Percentiles rank a stretch among this genome's conserved stretches.
Evolutionary conservation across 495 filamentous ascomycete species (phyloP).

Genomic region (Chaetomium tenue): DNA sequence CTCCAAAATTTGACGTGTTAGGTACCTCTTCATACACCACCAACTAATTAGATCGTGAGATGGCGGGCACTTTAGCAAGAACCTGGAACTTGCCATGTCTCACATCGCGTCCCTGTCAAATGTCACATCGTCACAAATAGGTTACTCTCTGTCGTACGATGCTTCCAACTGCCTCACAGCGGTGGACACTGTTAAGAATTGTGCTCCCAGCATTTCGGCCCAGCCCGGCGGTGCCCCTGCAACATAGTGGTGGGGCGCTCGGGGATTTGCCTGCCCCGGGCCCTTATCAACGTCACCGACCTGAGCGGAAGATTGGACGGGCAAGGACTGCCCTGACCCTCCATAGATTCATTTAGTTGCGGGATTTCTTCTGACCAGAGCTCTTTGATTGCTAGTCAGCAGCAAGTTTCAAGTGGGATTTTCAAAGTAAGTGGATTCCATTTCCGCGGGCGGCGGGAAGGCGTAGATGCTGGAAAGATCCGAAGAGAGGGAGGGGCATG

Average conservation of each 20-base stretch:
- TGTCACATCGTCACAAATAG: background rate
- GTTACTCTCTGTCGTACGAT: background rate
- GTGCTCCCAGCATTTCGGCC: background rate
- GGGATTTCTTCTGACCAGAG: background rate
- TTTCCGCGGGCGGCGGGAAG: constrained; percentile 5
- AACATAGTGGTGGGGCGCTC: background rate
- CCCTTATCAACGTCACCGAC: background rate
- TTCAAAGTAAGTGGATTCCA: background rate
- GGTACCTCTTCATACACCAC: no score
- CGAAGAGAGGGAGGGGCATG: constrained; percentile 1
- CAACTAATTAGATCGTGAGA: background rate
- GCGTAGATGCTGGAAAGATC: background rate
- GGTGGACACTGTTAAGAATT: background rate
- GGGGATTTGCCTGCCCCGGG: background rate
- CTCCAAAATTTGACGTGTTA: no score
- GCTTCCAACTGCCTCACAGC: background rate
- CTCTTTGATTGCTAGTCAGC: background rate
- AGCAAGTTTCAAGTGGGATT: background rate
- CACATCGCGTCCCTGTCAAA: background rate
- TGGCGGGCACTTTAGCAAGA: background rate
- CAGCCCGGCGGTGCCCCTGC: background rate
- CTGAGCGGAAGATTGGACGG: background rate
- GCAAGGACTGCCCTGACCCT: background rate
- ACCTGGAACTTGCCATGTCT: no score
- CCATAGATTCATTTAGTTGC: background rate